Evolutionary conservation across 2,329 filamentous ascomycete species (phyloP).

Genomic region (Trichoderma sp.): DNA sequence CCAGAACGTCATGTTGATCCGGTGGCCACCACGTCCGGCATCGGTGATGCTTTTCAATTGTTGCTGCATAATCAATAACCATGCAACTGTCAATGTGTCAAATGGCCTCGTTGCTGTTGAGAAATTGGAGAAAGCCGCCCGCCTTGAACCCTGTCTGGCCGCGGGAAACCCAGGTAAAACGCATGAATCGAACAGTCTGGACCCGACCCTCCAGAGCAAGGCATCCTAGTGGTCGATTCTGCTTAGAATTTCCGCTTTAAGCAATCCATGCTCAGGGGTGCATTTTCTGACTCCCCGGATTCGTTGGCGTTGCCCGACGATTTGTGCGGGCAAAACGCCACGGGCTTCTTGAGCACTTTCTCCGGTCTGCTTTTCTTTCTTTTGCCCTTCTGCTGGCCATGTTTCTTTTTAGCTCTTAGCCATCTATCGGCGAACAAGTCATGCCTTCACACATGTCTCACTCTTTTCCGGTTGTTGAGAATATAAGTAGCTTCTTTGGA

Average conservation of each 20-base stretch:
- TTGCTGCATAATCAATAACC: not conserved
- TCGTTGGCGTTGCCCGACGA: not conserved
- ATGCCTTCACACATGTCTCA: not conserved
- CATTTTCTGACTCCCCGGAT: not conserved
- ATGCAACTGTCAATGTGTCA: not conserved
- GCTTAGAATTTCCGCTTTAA: constrained; percentile 18
- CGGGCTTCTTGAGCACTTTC: not conserved
- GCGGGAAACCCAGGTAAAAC: constrained; percentile 3
- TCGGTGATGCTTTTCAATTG: not conserved
- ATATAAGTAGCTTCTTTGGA: not conserved
- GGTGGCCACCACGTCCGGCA: not conserved
- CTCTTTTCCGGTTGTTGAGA: not conserved
- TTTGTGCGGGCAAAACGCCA: not conserved
- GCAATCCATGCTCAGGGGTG: constrained; percentile 8
- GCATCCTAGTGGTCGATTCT: constrained; percentile 17
- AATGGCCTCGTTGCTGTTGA: not conserved
- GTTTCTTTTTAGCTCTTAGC: not conserved
- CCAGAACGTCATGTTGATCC: not conserved
- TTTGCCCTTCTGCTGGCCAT: not conserved
- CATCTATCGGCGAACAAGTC: not conserved
- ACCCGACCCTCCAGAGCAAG: not conserved
- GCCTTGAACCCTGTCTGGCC: not conserved
- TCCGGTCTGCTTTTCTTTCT: not conserved
- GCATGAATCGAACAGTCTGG: not conserved
- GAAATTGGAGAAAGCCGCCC: not conserved